Evolutionary conservation across 768 basidiomycete genomes (phyloP).

Genomic region (Gloeostereum incarnatum): DNA sequence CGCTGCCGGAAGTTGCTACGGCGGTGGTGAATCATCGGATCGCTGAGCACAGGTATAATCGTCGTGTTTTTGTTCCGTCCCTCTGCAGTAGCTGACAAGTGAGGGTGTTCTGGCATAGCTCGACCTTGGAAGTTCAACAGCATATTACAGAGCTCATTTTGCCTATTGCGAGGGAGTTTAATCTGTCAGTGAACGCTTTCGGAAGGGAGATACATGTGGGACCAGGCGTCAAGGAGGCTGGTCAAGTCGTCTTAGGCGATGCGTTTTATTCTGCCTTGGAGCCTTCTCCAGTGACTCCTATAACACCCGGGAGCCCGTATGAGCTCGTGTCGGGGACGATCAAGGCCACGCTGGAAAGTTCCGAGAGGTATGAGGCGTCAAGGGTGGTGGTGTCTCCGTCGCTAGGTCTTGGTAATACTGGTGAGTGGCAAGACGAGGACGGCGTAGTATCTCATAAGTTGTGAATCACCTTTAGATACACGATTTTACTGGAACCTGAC

Average conservation of each 20-base stretch:
- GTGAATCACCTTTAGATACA: conserved; percentile 16
- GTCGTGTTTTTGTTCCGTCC: neutral
- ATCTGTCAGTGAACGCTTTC: conserved; percentile 28
- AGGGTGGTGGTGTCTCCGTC: conserved; percentile 15
- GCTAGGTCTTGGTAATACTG: conserved; percentile 22
- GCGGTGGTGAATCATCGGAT: conserved; percentile 42
- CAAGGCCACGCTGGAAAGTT: conserved; percentile 21
- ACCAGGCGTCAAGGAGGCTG: conserved; percentile 7
- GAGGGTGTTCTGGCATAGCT: conserved; percentile 12
- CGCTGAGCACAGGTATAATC: conserved; percentile 24
- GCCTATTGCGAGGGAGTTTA: conserved; percentile 22
- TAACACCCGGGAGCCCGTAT: conserved; percentile 12
- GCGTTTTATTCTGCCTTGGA: conserved; percentile 29
- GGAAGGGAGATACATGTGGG: conserved; percentile 13
- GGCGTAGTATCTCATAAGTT: neutral
- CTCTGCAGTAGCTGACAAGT: neutral
- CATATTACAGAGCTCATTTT: conserved; percentile 19
- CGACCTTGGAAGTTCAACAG: conserved; percentile 16
- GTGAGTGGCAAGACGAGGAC: conserved; percentile 9
- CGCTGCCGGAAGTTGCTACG: conserved; percentile 40
- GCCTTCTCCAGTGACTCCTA: conserved; percentile 35
- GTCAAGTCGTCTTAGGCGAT: conserved; percentile 22
- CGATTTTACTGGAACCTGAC: conserved; percentile 23
- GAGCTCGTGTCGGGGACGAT: conserved; percentile 27
- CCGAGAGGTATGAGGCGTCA: conserved; percentile 12